Percentiles rank a stretch among this genome's conserved stretches.
Evolutionary conservation across 1,284 basidiomycete genomes (phyloP).

Genomic region (Cutaneotrichosporon sp.): DNA sequence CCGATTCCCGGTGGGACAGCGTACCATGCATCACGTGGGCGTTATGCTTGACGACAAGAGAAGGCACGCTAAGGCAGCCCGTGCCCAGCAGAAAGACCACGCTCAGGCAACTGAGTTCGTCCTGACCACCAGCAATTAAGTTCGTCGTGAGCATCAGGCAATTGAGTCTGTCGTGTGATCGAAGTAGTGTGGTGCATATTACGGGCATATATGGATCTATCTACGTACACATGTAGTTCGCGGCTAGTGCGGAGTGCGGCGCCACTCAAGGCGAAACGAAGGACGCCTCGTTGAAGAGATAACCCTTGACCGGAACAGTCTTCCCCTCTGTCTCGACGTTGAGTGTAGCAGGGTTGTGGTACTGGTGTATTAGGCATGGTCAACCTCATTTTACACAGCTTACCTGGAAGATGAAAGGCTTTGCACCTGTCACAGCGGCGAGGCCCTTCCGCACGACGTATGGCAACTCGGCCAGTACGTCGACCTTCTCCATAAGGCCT

Average conservation of each 20-base stretch:
- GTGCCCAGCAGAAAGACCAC: too few species aligned
- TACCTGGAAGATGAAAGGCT: conserved; percentile 54
- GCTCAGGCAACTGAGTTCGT: too few species aligned
- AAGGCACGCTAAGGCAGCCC: too few species aligned
- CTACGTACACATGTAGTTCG: not conserved
- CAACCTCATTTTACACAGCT: too few species aligned
- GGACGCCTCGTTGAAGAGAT: conserved; percentile 79
- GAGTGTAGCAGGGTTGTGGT: conserved; percentile 70
- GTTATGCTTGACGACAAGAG: too few species aligned
- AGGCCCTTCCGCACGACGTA: conserved; percentile 60
- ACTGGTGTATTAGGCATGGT: conserved; percentile 54
- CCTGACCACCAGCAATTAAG: too few species aligned
- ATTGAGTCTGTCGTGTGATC: too few species aligned
- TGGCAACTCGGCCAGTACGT: conserved; percentile 93
- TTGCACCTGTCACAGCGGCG: conserved; percentile 51
- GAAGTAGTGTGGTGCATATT: too few species aligned
- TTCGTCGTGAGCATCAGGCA: too few species aligned
- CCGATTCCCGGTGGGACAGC: too few species aligned
- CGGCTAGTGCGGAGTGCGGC: not conserved
- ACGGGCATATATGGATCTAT: not conserved
- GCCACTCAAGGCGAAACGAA: conserved; percentile 62
- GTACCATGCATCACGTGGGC: too few species aligned
- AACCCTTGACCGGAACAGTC: conserved; percentile 58
- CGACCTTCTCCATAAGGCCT: conserved; percentile 91
- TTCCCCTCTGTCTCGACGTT: conserved; percentile 56